Evolutionary conservation across 441 rosid species (phyloP).

Genomic region (Populus hybrid): DNA sequence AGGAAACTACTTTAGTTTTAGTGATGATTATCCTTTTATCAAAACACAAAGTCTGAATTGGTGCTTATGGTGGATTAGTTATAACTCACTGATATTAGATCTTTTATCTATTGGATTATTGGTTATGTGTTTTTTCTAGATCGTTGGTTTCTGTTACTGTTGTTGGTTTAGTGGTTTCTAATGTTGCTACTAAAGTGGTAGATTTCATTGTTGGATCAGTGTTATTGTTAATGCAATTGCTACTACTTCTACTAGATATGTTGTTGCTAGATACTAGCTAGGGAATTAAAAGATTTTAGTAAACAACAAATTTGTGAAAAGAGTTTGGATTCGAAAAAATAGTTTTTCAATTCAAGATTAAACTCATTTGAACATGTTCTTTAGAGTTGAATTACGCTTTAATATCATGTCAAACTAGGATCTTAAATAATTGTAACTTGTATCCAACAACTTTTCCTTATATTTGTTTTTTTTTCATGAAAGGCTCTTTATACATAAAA

Average conservation of each 20-base stretch:
- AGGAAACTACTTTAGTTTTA: neutral
- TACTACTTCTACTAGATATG: neutral
- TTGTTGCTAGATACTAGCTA: neutral
- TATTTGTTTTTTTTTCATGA: no score
- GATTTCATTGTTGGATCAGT: neutral
- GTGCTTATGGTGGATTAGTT: neutral
- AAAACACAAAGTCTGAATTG: neutral
- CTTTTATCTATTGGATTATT: neutral
- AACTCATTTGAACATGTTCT: neutral
- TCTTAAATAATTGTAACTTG: no score
- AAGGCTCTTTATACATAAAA: no score
- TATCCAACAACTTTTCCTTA: no score
- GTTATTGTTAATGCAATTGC: no score
- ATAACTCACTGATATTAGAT: neutral
- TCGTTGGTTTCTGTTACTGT: neutral
- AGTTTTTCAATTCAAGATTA: no score
- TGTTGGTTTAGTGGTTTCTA: neutral
- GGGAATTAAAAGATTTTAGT: neutral
- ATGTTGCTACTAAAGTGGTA: no score
- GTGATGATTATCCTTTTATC: neutral
- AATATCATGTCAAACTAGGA: neutral
- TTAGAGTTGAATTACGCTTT: neutral
- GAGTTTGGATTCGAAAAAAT: neutral
- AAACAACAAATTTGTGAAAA: neutral
- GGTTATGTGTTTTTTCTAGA: neutral